Evolutionary conservation across 208 protist species (phyloP).

Genomic region (Trypanosomatidae sp.): DNA sequence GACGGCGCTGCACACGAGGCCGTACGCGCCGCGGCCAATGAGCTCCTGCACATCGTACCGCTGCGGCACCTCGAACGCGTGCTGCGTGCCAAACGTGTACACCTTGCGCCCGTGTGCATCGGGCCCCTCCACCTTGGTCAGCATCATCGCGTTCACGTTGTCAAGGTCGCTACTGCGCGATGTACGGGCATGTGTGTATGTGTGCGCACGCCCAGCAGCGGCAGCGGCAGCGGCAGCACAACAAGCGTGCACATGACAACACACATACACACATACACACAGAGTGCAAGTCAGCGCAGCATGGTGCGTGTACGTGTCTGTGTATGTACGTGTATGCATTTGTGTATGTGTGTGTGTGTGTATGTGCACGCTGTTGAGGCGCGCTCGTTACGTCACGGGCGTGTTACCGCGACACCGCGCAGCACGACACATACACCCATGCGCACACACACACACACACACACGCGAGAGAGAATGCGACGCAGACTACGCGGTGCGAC

Average conservation of each 20-base stretch:
- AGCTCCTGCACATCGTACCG: constrained; percentile 55
- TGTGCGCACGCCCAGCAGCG: too few relatives aligned
- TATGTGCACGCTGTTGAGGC: not conserved
- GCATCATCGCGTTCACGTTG: constrained; percentile 17
- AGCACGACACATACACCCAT: too few relatives aligned
- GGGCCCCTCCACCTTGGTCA: constrained; percentile 47
- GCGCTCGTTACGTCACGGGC: too few relatives aligned
- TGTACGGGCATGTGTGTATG: constrained; percentile 1
- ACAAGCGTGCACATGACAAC: not conserved
- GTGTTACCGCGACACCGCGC: too few relatives aligned
- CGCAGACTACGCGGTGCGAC: too few relatives aligned
- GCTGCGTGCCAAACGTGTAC: constrained; percentile 51
- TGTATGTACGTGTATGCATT: not conserved
- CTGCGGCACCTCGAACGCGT: constrained; percentile 44
- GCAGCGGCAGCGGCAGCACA: too few relatives aligned
- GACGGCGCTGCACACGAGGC: constrained; percentile 72
- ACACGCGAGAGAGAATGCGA: too few relatives aligned
- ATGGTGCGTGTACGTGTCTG: too few relatives aligned
- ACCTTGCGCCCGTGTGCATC: constrained; percentile 50
- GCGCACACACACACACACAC: too few relatives aligned
- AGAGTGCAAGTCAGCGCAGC: too few relatives aligned
- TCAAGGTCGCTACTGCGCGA: not conserved
- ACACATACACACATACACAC: not conserved
- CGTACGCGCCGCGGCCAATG: constrained; percentile 84
- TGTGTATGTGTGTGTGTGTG: not conserved